phyloP scores from a whole-genome alignment of 192 early-diverging fungal genomes.

The Podila horticola region DNA sequence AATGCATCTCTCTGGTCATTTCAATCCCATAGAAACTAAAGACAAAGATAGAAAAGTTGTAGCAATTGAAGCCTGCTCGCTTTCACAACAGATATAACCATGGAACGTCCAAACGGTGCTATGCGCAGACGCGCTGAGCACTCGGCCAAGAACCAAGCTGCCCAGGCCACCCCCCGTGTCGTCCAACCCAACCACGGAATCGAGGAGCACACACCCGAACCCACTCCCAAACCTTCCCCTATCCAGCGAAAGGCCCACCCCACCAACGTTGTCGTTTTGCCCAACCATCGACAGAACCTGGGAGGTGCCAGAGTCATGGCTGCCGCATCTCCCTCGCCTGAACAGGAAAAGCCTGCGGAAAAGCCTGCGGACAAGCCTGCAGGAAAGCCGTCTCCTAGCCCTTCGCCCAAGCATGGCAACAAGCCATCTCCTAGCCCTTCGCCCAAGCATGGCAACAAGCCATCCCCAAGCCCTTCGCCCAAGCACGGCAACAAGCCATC shows the following conservation, averaged over 20 bases:
- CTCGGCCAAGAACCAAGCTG: not conserved
- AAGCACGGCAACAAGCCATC: too few species aligned
- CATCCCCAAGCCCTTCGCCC: too few species aligned
- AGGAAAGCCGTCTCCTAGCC: not conserved
- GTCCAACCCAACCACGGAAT: not conserved
- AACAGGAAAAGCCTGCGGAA: not conserved
- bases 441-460: not conserved
- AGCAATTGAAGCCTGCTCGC: not conserved
- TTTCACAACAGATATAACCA: not conserved
- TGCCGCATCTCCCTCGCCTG: not conserved
- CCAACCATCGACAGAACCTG: not conserved
- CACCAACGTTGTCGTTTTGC: not conserved
- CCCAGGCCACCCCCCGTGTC: not conserved
- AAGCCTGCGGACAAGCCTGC: not conserved
- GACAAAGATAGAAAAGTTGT: not conserved
- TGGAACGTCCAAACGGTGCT: not conserved
- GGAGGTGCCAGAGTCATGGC: not conserved
- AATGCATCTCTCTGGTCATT: not conserved
- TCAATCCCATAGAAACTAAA: not conserved
- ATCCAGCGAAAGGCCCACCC: not conserved
- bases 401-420: not conserved
- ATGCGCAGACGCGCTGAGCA: constrained; percentile 3
- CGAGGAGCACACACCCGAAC: not conserved
- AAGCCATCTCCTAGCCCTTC: not conserved
- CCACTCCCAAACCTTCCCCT: not conserved